Conservation (phyloP, 2,329 filamentous ascomycete genomes). For the Fusarium subglutinans region DNA sequence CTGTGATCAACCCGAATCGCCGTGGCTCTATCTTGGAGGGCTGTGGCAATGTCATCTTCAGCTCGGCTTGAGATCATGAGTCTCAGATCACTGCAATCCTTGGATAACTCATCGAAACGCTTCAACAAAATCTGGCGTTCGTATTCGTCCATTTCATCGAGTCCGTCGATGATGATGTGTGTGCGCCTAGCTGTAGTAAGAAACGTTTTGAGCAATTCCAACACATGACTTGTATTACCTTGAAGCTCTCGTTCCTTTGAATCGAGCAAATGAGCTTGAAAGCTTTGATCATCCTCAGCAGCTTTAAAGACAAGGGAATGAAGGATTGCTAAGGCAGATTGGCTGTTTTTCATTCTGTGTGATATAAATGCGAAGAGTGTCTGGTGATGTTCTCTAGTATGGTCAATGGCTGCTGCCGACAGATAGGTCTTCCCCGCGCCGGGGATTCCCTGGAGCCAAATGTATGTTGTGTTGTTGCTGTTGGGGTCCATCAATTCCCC, state of each 20-base stretch:
- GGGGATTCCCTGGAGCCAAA: not conserved
- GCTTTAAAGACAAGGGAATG: constrained; percentile 16
- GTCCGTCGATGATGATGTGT: constrained; percentile 11
- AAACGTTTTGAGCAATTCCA: not conserved
- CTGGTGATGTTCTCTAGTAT: not conserved
- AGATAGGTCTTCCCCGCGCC: not conserved
- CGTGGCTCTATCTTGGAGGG: not conserved
- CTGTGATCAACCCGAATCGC: not conserved
- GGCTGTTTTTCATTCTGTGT: not conserved
- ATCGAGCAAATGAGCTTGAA: not conserved
- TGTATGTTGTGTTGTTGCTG: not conserved
- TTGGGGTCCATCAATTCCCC: not conserved
- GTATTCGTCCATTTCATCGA: constrained; percentile 16
- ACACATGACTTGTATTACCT: not conserved
- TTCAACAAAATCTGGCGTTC: not conserved
- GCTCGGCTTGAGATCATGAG: constrained; percentile 9
- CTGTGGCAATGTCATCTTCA: not conserved
- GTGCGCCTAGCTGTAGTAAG: not conserved
- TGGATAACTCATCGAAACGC: not conserved
- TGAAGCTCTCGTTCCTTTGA: constrained; percentile 2
- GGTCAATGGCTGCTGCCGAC: not conserved
- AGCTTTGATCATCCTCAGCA: not conserved
- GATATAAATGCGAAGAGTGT: not conserved
- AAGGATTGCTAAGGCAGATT: not conserved
- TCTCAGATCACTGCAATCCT: not conserved